These are phyloP conservation scores for Globisporangium ultimum DNA, from an alignment of 352 stramenopile genomes.

Conservation along the genomic window DNA sequence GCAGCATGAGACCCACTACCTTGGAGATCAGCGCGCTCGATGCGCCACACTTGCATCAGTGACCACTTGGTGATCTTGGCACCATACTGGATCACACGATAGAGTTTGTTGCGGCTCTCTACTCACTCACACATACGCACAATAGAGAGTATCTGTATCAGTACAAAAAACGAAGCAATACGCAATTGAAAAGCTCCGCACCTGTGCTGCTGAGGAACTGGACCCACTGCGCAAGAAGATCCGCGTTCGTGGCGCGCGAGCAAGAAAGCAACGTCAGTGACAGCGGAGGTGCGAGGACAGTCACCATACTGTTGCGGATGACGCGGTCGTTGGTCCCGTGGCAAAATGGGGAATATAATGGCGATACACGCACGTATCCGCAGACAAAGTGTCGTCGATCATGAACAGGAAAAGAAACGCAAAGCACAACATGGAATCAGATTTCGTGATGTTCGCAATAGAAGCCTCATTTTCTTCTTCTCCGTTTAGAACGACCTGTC, in stretches of 20 bases:
- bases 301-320: slow-evolving; percentile 3
- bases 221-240: slow-evolving; percentile 34
- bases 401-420: no score
- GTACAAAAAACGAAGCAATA: not conserved
- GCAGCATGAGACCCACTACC: no score
- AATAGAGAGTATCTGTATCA: no score
- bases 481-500: no score
- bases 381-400: no score
- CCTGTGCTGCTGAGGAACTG: slow-evolving; percentile 53
- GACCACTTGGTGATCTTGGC: slow-evolving; percentile 50
- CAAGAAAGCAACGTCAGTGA: not conserved
- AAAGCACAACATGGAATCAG: no score
- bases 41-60: slow-evolving; percentile 27
- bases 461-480: no score
- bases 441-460: no score
- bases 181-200: no score
- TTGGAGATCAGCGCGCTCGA: not conserved
- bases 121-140: slow-evolving; percentile 10
- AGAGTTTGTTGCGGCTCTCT: slow-evolving; percentile 64
- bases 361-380: no score
- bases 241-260: slow-evolving; percentile 13
- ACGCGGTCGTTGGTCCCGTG: no score
- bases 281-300: not conserved
- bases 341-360: no score
- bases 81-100: slow-evolving; percentile 59